These are phyloP conservation scores for Tremellales sp. DNA, from an alignment of 1,284 basidiomycete species.

Conservation along the genomic window DNA sequence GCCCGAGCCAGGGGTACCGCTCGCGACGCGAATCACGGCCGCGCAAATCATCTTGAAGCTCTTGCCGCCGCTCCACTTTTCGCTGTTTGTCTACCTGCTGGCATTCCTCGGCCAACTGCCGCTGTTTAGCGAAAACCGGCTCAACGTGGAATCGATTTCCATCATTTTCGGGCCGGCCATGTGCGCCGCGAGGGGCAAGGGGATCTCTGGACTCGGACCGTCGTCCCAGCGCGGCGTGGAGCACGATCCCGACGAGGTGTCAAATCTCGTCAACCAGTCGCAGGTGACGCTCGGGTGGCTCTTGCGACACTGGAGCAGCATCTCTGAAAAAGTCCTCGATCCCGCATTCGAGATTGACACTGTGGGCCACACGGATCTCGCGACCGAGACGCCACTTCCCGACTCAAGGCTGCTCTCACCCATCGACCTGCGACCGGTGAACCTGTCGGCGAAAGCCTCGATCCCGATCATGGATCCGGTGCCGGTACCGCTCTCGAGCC, in stretches of 20 bases:
- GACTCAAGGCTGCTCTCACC: constrained; percentile 25
- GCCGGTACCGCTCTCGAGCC: too few relatives aligned
- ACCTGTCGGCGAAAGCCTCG: too few relatives aligned
- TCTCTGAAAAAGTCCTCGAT: constrained; percentile 28
- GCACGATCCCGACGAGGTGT: constrained; percentile 20
- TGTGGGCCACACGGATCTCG: constrained; percentile 4
- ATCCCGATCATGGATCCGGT: too few relatives aligned
- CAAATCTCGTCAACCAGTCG: constrained; percentile 22
- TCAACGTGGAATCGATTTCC: constrained; percentile 40
- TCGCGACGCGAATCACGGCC: constrained; percentile 27
- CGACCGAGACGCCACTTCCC: constrained; percentile 4
- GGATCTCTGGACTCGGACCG: constrained; percentile 31
- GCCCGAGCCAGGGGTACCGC: constrained; percentile 13
- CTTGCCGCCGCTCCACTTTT: constrained; percentile 43
- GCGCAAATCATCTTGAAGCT: constrained; percentile 46
- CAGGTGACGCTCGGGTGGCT: constrained; percentile 29
- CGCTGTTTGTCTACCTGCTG: constrained; percentile 45
- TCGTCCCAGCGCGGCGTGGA: constrained; percentile 3
- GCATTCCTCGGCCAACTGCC: constrained; percentile 47
- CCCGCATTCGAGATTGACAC: constrained; percentile 10
- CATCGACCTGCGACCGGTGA: constrained; percentile 16
- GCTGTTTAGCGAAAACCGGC: constrained; percentile 40
- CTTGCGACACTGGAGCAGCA: constrained; percentile 24
- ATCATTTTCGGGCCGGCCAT: constrained; percentile 44
- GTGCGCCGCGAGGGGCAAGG: constrained; percentile 32